phyloP scores from a whole-genome alignment of 306 rosid species.

The Cicer cuneatum region DNA sequence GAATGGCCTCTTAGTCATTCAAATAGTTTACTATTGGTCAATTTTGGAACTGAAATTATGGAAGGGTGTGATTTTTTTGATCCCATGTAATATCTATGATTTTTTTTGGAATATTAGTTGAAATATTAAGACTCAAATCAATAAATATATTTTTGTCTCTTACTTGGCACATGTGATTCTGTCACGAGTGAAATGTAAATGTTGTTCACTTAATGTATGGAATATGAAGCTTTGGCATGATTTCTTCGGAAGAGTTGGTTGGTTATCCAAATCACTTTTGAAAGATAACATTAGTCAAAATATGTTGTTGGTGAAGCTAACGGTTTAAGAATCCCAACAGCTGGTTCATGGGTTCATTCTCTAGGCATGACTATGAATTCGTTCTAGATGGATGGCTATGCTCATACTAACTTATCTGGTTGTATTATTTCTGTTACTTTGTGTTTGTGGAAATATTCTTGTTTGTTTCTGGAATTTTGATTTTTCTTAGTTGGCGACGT shows the following conservation, averaged over 20 bases:
- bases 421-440: too few relatives aligned
- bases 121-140: background rate
- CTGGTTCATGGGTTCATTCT: background rate
- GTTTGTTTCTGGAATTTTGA: too few relatives aligned
- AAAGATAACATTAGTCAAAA: background rate
- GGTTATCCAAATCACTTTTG: too few relatives aligned
- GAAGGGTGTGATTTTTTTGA: background rate
- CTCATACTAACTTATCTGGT: background rate
- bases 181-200: conserved; percentile 1
- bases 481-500: too few relatives aligned
- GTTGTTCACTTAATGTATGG: conserved; percentile 2
- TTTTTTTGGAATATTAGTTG: background rate
- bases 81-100: conserved; percentile 9
- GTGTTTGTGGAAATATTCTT: too few relatives aligned
- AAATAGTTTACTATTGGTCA: background rate
- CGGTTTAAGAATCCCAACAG: background rate
- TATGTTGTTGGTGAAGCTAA: background rate
- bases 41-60: background rate
- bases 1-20: background rate
- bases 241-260: background rate
- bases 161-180: background rate
- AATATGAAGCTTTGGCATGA: background rate
- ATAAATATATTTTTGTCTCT: background rate
- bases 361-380: background rate
- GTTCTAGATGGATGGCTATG: background rate